These are phyloP conservation scores for Prosopis cineraria DNA, from an alignment of 306 rosid species.

Conservation along the genomic window DNA sequence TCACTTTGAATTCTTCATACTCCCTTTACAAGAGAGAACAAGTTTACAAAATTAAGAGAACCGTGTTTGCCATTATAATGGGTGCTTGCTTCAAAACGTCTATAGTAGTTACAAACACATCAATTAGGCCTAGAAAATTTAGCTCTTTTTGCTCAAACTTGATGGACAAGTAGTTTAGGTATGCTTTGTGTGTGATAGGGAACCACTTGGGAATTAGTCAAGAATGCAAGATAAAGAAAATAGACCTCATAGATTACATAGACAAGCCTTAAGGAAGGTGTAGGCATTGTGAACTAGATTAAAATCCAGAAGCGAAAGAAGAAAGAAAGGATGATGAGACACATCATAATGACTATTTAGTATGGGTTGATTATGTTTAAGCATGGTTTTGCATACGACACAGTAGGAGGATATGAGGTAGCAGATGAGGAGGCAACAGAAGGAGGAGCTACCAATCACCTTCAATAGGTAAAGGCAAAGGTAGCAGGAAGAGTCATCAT, in stretches of 20 bases:
- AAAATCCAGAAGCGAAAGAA: constrained; percentile 80
- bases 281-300: constrained; percentile 81
- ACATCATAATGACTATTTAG: constrained; percentile 75
- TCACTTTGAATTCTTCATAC: constrained; percentile 94
- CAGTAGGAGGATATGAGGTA: too few relatives aligned
- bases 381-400: too few relatives aligned
- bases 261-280: constrained; percentile 77
- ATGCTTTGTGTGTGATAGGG: constrained; percentile 79
- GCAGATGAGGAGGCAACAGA: too few relatives aligned
- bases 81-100: constrained; percentile 96
- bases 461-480: too few relatives aligned
- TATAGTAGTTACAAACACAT: constrained; percentile 79
- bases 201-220: constrained; percentile 91
- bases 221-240: constrained; percentile 85
- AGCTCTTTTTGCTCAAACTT: constrained; percentile 76
- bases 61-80: constrained; percentile 79
- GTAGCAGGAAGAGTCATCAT: too few relatives aligned
- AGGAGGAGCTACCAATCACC: too few relatives aligned
- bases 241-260: constrained; percentile 87
- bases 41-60: constrained; percentile 57
- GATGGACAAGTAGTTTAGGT: constrained; percentile 77
- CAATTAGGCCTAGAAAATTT: constrained; percentile 57
- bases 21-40: constrained; percentile 68
- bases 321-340: constrained; percentile 68
- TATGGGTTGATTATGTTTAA: constrained; percentile 85